Evolutionary conservation across 352 stramenopile genomes (phyloP), one percentile per base, ranked within the genome.

Genomic region (Phytophthora brassicae): DNA sequence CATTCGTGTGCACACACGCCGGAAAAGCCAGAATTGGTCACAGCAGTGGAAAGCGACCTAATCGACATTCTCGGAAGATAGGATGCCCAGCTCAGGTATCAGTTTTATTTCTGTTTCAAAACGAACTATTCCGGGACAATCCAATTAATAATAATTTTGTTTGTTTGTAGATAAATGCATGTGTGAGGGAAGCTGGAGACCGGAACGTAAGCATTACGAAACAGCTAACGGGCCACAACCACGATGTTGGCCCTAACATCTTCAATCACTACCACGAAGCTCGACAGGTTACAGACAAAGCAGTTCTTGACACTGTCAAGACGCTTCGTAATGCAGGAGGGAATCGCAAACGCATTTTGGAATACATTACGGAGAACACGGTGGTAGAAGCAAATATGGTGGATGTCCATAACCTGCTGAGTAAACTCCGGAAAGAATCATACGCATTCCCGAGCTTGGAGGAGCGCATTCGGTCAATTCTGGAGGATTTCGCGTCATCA

Each of bases 131-230:
- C n/a, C n/a, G n/a, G n/a, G n/a, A n/a, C n/a, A n/a, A n/a, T n/a
- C n/a, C n/a, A n/a, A n/a, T n/a, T n/a, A n/a, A 31, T 31, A 31
- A 31, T 31, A 31, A 4, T 31, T 31, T 31, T 8, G 8, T 38
- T 9, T 38, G 3, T 31, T 11, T 60, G 3, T 49, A 61, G 44
- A 61, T 61, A n/a, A 61, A 48, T 19, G 43, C 54, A 0, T 61
- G 54, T 17, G 22, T 53, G 24, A 13, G 29, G 14, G 54, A 53
- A 22, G 41, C 22, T 14, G 31, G 42, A 23, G 13, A 17, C 22
- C 53, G 53, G 14, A n/a, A 53, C 12, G 43, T 61, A 16, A 41
- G 16, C 22, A 45, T 42, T 17, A 54, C 33, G 11, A 17, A 17
- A 23, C 54, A 52, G 23, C 24, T 12, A 16, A 48, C 31, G 4